phyloP scores from a whole-genome alignment of 2,329 filamentous ascomycete species.

The Botrytis fabae region DNA sequence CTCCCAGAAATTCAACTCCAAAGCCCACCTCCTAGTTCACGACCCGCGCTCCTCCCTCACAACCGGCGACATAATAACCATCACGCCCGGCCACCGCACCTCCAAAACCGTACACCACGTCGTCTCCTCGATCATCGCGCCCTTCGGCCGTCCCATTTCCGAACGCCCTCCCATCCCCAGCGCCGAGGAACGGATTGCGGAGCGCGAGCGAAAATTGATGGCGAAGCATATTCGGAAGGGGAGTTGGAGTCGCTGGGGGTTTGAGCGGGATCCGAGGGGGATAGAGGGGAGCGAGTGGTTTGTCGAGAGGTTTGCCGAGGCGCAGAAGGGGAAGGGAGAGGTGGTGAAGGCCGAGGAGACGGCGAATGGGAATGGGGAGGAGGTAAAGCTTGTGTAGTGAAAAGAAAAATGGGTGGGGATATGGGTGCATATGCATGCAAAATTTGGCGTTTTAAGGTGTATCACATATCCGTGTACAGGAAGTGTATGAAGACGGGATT shows the following conservation, averaged over 20 bases:
- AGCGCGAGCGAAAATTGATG: conserved; percentile 54
- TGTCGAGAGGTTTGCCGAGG: conserved; percentile 23
- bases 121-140: conserved; percentile 72
- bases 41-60: conserved; percentile 74
- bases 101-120: conserved; percentile 71
- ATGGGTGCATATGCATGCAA: conserved; percentile 8
- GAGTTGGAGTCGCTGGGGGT: conserved; percentile 11
- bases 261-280: conserved; percentile 25
- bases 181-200: conserved; percentile 58
- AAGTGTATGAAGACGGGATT: conserved; percentile 20
- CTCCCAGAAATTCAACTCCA: conserved; percentile 61
- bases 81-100: conserved; percentile 64
- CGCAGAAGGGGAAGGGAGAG: background rate
- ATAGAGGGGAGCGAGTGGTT: conserved; percentile 14
- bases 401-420: background rate
- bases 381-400: conserved; percentile 9
- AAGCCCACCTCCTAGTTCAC: conserved; percentile 69
- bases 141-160: conserved; percentile 63
- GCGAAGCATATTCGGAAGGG: conserved; percentile 57
- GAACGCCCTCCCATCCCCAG: conserved; percentile 66
- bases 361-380: background rate
- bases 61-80: conserved; percentile 73
- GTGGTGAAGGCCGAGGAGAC: background rate
- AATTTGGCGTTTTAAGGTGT: conserved; percentile 21
- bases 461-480: background rate